Conservation (phyloP, 139 green algal genomes). For the Axilococcus clingmanii region DNA sequence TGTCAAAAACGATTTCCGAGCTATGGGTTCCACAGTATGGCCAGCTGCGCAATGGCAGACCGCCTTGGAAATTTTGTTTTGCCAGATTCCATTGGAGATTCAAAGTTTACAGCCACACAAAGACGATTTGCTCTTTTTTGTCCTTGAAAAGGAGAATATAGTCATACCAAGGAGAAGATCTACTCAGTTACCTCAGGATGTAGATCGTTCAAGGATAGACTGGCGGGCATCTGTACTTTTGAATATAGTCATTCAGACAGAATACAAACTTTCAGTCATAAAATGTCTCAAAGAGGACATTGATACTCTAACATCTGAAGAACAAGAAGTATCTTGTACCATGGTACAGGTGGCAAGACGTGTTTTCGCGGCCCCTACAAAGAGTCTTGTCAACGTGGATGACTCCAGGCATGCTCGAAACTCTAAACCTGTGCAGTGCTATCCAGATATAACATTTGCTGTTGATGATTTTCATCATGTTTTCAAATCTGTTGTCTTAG, state of each 20-base stretch:
- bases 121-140: constrained; percentile 43
- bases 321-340: too few species aligned
- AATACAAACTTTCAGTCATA: constrained; percentile 31
- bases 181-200: constrained; percentile 6
- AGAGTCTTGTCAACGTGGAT: constrained; percentile 51
- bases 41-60: constrained; percentile 30
- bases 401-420: constrained; percentile 12
- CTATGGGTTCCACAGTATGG: constrained; percentile 10
- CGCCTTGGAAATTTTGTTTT: constrained; percentile 35
- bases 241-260: constrained; percentile 59
- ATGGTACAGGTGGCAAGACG: constrained; percentile 14
- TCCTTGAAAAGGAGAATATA: not conserved
- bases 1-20: not conserved
- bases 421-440: constrained; percentile 27
- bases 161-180: constrained; percentile 8
- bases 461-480: constrained; percentile 60
- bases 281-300: too few species aligned
- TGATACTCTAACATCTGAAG: too few species aligned
- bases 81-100: constrained; percentile 2
- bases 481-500: constrained; percentile 48
- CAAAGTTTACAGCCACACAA: not conserved
- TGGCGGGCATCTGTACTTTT: constrained; percentile 46
- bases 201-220: constrained; percentile 24
- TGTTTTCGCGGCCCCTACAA: not conserved
- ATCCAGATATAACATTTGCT: constrained; percentile 69